These are phyloP conservation scores for Microdochium paspali DNA, from an alignment of 2,329 filamentous ascomycete species.

Conservation along the genomic window DNA sequence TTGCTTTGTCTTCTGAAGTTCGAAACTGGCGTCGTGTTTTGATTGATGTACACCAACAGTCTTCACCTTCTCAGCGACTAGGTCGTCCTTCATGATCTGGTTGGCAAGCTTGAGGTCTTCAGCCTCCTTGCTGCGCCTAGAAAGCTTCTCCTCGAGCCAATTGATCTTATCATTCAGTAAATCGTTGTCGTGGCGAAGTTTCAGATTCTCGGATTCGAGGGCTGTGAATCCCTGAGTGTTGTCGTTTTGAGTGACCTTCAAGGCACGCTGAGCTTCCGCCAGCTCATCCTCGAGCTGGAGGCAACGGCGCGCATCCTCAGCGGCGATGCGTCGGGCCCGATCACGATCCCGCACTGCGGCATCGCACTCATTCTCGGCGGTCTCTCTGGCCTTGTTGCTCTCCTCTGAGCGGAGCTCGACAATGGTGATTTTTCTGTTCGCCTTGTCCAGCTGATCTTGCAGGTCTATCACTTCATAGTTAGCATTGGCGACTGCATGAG, in stretches of 20 bases:
- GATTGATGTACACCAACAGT: neutral
- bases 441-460: conserved; percentile 51
- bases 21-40: conserved; percentile 4
- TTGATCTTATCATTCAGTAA: neutral
- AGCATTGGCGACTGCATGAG: neutral
- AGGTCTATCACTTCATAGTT: conserved; percentile 46
- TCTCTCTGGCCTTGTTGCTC: conserved; percentile 50
- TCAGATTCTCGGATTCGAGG: conserved; percentile 19
- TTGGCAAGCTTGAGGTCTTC: conserved; percentile 10
- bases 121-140: conserved; percentile 15
- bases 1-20: conserved; percentile 10
- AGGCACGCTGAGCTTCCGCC: conserved; percentile 19
- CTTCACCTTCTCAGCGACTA: neutral
- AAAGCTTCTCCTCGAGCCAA: conserved; percentile 16
- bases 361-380: conserved; percentile 30
- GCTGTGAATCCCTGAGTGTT: neutral
- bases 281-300: conserved; percentile 32
- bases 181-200: conserved; percentile 1
- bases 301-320: conserved; percentile 33
- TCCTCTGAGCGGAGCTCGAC: conserved; percentile 55
- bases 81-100: conserved; percentile 5
- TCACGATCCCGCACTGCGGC: conserved; percentile 33
- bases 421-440: conserved; percentile 52
- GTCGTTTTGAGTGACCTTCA: conserved; percentile 27
- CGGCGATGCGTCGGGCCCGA: neutral